phyloP scores from a whole-genome alignment of 768 basidiomycete species.

The Tylopilus subfusipes region DNA sequence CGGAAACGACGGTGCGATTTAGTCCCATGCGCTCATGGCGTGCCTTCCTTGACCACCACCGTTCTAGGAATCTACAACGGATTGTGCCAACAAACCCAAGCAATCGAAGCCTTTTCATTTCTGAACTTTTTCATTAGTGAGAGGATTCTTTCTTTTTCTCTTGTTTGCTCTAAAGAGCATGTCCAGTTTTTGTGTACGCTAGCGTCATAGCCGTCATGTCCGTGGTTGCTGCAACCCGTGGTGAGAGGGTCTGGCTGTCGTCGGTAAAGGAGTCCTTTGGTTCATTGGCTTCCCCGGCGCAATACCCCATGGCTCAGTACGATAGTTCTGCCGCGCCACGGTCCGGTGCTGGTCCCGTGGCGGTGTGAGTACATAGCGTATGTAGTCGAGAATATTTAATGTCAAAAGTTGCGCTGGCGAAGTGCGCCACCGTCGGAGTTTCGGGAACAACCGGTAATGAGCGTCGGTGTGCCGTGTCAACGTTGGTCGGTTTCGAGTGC shows the following conservation, averaged over 20 bases:
- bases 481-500: constrained; percentile 17
- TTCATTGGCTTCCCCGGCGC: constrained; percentile 5
- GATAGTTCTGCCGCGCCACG: too few species aligned
- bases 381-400: neutral
- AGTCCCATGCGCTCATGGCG: neutral
- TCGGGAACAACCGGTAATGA: constrained; percentile 25
- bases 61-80: constrained; percentile 7
- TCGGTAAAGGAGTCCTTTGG: constrained; percentile 32
- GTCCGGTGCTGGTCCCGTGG: too few species aligned
- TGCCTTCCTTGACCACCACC: neutral
- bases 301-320: constrained; percentile 19
- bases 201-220: constrained; percentile 22
- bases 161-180: neutral
- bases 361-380: too few species aligned
- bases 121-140: constrained; percentile 35
- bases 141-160: constrained; percentile 2
- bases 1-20: neutral
- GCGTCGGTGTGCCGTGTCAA: constrained; percentile 7
- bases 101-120: constrained; percentile 35
- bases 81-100: constrained; percentile 31
- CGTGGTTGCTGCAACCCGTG: constrained; percentile 26
- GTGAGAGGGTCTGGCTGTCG: constrained; percentile 31
- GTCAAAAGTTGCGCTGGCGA: neutral
- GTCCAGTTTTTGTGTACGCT: constrained; percentile 34
- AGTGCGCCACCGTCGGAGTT: constrained; percentile 29